Evolutionary conservation across 129 eudicot genomes (phyloP).

Genomic region (Saposhnikovia divaricata): DNA sequence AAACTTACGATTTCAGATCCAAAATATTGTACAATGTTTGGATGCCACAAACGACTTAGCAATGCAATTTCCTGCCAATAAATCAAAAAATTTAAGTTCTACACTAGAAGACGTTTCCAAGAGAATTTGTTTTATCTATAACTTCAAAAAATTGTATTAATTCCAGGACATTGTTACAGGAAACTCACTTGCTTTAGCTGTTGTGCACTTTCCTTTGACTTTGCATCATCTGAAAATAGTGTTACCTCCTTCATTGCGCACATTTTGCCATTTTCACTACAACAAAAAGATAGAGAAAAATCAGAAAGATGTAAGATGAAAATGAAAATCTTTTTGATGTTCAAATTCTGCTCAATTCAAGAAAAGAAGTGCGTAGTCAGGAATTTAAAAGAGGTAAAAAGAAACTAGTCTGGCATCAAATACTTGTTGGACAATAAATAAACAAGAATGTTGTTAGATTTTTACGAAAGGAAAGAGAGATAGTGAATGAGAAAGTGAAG

Average conservation of each 20-base stretch:
- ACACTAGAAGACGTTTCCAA: background rate
- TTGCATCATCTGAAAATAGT: slow-evolving; percentile 51
- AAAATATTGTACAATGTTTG: slow-evolving; percentile 54
- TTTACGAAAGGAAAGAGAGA: background rate
- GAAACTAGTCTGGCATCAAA: background rate
- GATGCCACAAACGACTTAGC: slow-evolving; percentile 52
- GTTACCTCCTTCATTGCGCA: slow-evolving; percentile 74
- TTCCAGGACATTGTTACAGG: background rate
- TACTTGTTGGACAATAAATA: background rate
- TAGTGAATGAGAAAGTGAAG: slow-evolving; percentile 1
- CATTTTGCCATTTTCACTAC: slow-evolving; percentile 63
- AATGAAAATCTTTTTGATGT: too few relatives aligned
- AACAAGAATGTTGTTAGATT: slow-evolving; percentile 25
- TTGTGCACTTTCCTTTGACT: slow-evolving; percentile 45
- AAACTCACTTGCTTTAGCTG: slow-evolving; percentile 55
- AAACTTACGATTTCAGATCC: slow-evolving; percentile 48
- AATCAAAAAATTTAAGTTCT: background rate
- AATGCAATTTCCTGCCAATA: slow-evolving; percentile 45
- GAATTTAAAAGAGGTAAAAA: background rate
- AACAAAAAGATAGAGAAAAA: background rate
- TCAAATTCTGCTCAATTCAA: background rate
- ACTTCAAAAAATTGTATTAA: background rate
- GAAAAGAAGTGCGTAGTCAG: background rate
- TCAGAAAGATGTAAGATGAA: background rate
- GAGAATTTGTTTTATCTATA: slow-evolving; percentile 7